Evolutionary conservation across 2,329 filamentous ascomycete genomes (phyloP).

Genomic region (Trichoderma harzianum): DNA sequence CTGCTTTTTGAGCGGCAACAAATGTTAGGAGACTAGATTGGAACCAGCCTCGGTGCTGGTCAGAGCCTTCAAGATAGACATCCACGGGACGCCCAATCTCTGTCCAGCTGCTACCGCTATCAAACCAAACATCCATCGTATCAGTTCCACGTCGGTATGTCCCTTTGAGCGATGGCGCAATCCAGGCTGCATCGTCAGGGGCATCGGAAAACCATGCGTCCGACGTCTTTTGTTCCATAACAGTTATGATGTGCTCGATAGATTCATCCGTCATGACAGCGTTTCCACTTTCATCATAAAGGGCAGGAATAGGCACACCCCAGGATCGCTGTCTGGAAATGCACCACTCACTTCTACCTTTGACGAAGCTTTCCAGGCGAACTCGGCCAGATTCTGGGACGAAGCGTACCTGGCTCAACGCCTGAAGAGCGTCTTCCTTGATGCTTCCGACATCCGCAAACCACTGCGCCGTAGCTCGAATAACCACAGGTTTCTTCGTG

Average conservation of each 20-base stretch:
- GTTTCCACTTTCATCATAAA: slow-evolving; percentile 71
- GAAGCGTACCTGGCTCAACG: slow-evolving; percentile 71
- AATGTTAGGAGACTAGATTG: slow-evolving; percentile 91
- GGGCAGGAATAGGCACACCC: slow-evolving; percentile 92
- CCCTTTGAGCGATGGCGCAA: slow-evolving; percentile 60
- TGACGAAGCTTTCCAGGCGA: slow-evolving; percentile 80
- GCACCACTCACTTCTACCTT: slow-evolving; percentile 91
- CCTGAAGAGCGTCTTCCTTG: slow-evolving; percentile 67
- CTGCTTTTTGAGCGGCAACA: slow-evolving; percentile 58
- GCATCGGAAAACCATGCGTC: slow-evolving; percentile 93
- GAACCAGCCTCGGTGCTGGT: slow-evolving; percentile 98
- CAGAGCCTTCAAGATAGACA: slow-evolving; percentile 88
- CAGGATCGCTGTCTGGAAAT: slow-evolving; percentile 94
- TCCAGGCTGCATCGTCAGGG: slow-evolving; percentile 72
- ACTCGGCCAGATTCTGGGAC: slow-evolving; percentile 70
- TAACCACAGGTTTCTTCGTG: slow-evolving; percentile 87
- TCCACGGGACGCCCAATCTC: slow-evolving; percentile 62
- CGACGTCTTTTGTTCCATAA: slow-evolving; percentile 74
- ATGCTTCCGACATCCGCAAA: slow-evolving; percentile 89
- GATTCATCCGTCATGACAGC: slow-evolving; percentile 76
- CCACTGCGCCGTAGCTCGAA: slow-evolving; percentile 94
- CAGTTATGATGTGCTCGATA: slow-evolving; percentile 78
- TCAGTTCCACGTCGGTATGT: slow-evolving; percentile 75
- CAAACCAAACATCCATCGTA: slow-evolving; percentile 99
- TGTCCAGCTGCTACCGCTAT: slow-evolving; percentile 93